A percentile compares a stretch with the other conserved stretches of the same genome.
Conservation (phyloP, 805 yeast species). For the Kurtzmaniella fragi region DNA sequence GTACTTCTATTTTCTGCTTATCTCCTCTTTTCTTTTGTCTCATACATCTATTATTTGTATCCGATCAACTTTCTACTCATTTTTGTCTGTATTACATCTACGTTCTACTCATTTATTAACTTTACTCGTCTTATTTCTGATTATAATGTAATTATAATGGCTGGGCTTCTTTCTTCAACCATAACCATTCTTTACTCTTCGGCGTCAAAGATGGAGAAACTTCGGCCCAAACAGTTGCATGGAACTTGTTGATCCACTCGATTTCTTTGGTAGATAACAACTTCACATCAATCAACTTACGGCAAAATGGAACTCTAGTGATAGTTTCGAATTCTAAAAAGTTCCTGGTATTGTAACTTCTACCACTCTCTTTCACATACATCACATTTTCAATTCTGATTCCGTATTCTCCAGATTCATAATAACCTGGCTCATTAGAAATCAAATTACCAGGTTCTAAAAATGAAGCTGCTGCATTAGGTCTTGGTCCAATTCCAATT, state of each 20-base stretch:
- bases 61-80: too few species aligned
- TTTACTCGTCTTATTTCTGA: too few species aligned
- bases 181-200: conserved; percentile 34
- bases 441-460: conserved; percentile 51
- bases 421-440: conserved; percentile 61
- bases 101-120: too few species aligned
- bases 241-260: conserved; percentile 65
- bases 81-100: too few species aligned
- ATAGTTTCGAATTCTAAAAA: conserved; percentile 76
- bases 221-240: conserved; percentile 49
- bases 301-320: conserved; percentile 82
- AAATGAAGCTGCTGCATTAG: conserved; percentile 39
- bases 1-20: too few species aligned
- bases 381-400: conserved; percentile 52
- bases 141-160: conserved; percentile 11
- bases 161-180: conserved; percentile 49
- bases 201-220: conserved; percentile 36
- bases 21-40: too few species aligned
- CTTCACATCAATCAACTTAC: conserved; percentile 57
- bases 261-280: conserved; percentile 60
- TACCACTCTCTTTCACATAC: conserved; percentile 39
- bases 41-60: too few species aligned
- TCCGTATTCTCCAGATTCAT: conserved; percentile 56
- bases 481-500: conserved; percentile 54
- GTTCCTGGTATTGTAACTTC: conserved; percentile 45